Percentiles rank a stretch among this genome's conserved stretches.
phyloP scores from a whole-genome alignment of 2,329 filamentous ascomycete genomes.

The Fusarium dimerum region DNA sequence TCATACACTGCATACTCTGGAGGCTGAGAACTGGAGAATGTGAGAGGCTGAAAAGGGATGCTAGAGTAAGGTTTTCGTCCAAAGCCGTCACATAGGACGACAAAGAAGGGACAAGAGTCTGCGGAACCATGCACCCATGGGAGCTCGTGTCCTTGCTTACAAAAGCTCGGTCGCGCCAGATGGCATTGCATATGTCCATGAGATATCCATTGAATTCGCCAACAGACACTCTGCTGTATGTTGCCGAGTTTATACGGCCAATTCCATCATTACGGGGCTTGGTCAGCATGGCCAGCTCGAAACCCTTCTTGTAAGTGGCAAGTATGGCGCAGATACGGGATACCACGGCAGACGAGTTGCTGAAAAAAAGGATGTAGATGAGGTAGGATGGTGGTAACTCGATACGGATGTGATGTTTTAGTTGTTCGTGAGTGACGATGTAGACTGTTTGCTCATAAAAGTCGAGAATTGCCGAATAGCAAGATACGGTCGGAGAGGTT shows the following conservation, averaged over 20 bases:
- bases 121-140: conserved; percentile 53
- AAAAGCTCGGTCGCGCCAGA: conserved; percentile 78
- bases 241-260: conserved; percentile 35
- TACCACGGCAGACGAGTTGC: conserved; percentile 59
- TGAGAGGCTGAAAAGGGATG: conserved; percentile 58
- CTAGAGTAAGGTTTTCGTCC: conserved; percentile 48
- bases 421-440: conserved; percentile 52
- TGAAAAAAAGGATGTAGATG: conserved; percentile 72
- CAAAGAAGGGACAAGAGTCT: conserved; percentile 46
- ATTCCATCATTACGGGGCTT: conserved; percentile 32
- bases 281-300: conserved; percentile 63
- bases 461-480: conserved; percentile 61
- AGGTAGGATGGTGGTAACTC: conserved; percentile 67
- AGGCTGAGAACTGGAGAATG: conserved; percentile 58
- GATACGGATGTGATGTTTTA: conserved; percentile 61
- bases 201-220: conserved; percentile 79
- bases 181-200: conserved; percentile 82
- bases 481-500: conserved; percentile 42
- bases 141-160: conserved; percentile 64
- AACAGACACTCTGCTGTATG: conserved; percentile 61
- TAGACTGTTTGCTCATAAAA: conserved; percentile 67
- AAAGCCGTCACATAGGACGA: conserved; percentile 50
- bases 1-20: conserved; percentile 56
- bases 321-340: conserved; percentile 72
- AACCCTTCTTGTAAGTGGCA: conserved; percentile 71